Base-by-base conservation (phyloP, 106 monocot genomes). In the Cymbidium sinense region DNA sequence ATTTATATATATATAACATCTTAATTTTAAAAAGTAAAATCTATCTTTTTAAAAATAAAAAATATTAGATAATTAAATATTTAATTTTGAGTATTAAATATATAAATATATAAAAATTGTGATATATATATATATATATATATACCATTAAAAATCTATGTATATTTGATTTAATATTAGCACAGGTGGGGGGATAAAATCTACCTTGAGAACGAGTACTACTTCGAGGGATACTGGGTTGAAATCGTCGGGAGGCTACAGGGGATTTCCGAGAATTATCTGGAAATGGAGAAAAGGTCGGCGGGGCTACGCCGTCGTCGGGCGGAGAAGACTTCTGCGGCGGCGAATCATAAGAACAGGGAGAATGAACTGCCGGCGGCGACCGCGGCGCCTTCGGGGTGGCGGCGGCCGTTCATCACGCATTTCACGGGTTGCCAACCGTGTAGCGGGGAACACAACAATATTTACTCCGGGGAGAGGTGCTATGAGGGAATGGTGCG, bases 341-440 rank as follows among this genome's bases (percentile, higher is more conserved):
- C 20, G 7, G 50, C 78, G 25, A 91, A 81, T 29, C 51, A 11
- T 74, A 31, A 61, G 80, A 39, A 79, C 58, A 84, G 80, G 80
- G 51, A 36, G 77, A 82, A 80, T 77, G 34, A 23, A 75, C 30
- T 62, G 2, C 29, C 80, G 44, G 69, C 73, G 39, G 79, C 27
- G 27, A 77, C 75, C 50, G 64, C 78, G 84, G 7, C 8, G 36
- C 11, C 15, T 20, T 7, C 82, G 89, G 47, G 47, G 8, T 73
- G 80, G 91, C 58, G 82, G 61, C 67, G 87, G 81, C 96, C 93
- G 31, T 91, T 96, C 35, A 36, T 96, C 0, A 96, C 96, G n/a
- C 96, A 96, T 71, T 96, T 96, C 80, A 89, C 93, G 0, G 96
- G 96, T 12, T 96, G 96, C 73, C 89, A 96, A 77, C 91, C 96